These are phyloP conservation scores for Pistacia atlantica DNA, from an alignment of 345 rosid genomes.

Conservation along the genomic window DNA sequence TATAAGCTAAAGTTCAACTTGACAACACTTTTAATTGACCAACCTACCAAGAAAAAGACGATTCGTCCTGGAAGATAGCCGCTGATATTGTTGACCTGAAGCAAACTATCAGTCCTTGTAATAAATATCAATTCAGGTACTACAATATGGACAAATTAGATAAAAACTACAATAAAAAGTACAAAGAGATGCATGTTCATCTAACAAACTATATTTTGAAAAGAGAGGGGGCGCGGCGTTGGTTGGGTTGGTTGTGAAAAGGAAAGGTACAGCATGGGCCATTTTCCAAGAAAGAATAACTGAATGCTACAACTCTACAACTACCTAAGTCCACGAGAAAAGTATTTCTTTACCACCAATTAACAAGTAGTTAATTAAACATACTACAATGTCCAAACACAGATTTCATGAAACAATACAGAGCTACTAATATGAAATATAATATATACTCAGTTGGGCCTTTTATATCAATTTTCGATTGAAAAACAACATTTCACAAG, in stretches of 20 bases:
- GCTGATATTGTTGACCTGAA: conserved; percentile 95
- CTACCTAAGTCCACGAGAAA: not conserved
- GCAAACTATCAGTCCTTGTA: conserved; percentile 16
- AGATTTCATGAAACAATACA: not conserved
- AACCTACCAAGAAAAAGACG: conserved; percentile 95
- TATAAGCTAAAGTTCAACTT: no score
- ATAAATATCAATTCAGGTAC: conserved; percentile 13
- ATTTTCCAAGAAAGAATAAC: not conserved
- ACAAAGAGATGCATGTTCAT: not conserved
- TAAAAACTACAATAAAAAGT: not conserved
- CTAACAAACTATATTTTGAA: not conserved
- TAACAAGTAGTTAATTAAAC: not conserved
- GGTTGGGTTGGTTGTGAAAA: not conserved
- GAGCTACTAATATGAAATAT: not conserved
- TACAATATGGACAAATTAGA: conserved; percentile 1
- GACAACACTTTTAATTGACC: not conserved
- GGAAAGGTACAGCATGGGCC: not conserved
- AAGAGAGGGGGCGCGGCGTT: accelerated
- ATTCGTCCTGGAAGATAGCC: conserved; percentile 99
- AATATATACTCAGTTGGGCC: not conserved
- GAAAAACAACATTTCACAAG: not conserved
- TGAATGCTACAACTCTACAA: not conserved
- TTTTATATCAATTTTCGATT: not conserved
- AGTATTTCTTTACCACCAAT: not conserved
- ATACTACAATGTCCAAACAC: not conserved